Conservation (phyloP, 2,329 filamentous ascomycete species). For the Hypomyces perniciosus region DNA sequence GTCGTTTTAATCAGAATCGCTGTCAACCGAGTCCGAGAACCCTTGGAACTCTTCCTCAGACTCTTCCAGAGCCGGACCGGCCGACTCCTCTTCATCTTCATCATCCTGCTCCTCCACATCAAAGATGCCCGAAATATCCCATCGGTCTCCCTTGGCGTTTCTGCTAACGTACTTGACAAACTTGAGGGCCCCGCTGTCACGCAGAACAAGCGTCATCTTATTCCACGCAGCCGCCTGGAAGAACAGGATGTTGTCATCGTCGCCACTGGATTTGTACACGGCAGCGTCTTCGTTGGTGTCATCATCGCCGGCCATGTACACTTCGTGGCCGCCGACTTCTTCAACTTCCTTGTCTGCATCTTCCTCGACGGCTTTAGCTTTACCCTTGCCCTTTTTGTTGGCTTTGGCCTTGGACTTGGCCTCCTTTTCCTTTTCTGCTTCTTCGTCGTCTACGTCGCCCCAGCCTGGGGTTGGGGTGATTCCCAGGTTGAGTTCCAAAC, state of each 20-base stretch:
- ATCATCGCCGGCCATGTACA: constrained; percentile 90
- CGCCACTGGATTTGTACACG: constrained; percentile 73
- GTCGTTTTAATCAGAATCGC: constrained; percentile 30
- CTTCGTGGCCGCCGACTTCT: constrained; percentile 71
- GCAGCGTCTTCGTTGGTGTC: constrained; percentile 70
- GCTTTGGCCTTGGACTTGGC: constrained; percentile 24
- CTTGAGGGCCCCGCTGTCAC: constrained; percentile 78
- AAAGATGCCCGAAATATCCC: constrained; percentile 80
- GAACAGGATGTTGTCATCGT: constrained; percentile 66
- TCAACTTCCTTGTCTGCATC: constrained; percentile 34
- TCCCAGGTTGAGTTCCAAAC: constrained; percentile 80
- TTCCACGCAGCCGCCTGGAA: constrained; percentile 72
- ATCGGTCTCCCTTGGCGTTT: constrained; percentile 78
- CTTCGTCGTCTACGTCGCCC: constrained; percentile 60
- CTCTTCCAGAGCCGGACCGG: constrained; percentile 28
- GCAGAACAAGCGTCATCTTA: constrained; percentile 79
- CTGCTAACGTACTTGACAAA: constrained; percentile 95
- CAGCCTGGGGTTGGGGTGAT: constrained; percentile 82
- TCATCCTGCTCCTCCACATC: constrained; percentile 58
- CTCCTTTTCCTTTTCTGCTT: constrained; percentile 35
- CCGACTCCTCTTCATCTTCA: constrained; percentile 30
- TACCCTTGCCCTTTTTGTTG: constrained; percentile 26
- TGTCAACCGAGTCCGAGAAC: constrained; percentile 42
- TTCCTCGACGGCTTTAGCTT: constrained; percentile 24
- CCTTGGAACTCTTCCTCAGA: constrained; percentile 54